Evolutionary conservation across 176 grass and related monocot species (phyloP), one percentile per base, ranked within the genome.

Genomic region (Cymbopogon citratus): DNA sequence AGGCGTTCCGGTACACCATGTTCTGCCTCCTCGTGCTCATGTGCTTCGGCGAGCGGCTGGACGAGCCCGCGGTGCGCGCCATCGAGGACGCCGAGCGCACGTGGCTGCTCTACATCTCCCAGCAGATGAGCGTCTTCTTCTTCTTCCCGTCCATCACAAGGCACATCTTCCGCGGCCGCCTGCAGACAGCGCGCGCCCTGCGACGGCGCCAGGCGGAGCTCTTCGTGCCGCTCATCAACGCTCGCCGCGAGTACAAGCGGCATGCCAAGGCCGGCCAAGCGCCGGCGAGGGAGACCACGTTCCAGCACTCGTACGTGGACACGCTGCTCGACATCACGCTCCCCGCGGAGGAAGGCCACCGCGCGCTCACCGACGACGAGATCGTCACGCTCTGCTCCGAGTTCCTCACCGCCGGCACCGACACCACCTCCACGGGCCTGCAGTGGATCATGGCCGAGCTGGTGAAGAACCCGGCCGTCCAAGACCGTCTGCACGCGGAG

Each of bases 391-490:
- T 94, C 13, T 94, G 92, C 80, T 91, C 89, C 10, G 92, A 94
- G 76, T 94, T 94, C 73, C 66, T 94, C 12, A 87, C 10, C 74
- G 89, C 78, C 35, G 92, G 92, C 25, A 91, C 89, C 14, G 89
- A 94, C 83, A 84, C 86, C 6, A 94, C 92, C 11, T 82, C 86
- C 61, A 94, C 92, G 14, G 83, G 80, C 14, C 41, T 94, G 28
- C 76, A 91, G 73, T 94, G 92, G 92, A 94, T 94, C 84, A 91
- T 91, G 92, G 92, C 92, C 21, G 84, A 94, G 72, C 92, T 94
- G 0, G 89, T 94, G 40, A 91, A 87, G 86, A 83, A 91, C 80
- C 89, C 81, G 43, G 10, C 45, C 27, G 73, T 85, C 14, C 92
- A 94, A 28, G 51, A 75, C 1, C 78, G 76, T n/a, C 83, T 94